phyloP scores from a whole-genome alignment of 2,329 filamentous ascomycete genomes.

The Botryotinia calthae region DNA sequence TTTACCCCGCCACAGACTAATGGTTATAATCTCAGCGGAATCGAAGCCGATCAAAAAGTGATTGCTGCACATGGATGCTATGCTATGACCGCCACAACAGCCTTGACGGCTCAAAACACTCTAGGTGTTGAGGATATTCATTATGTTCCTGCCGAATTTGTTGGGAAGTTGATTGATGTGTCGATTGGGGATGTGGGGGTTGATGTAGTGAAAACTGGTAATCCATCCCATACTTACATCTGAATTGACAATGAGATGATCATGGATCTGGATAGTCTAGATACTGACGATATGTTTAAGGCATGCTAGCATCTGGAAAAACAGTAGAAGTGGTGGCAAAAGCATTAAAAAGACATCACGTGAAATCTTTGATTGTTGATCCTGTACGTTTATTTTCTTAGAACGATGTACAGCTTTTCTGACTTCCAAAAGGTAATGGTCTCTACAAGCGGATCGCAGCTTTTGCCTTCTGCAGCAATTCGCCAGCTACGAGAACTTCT shows the following conservation, averaged over 20 bases:
- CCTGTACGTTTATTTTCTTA: constrained; percentile 53
- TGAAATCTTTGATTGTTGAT: constrained; percentile 66
- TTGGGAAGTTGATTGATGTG: constrained; percentile 80
- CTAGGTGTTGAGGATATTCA: constrained; percentile 79
- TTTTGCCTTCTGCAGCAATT: constrained; percentile 66
- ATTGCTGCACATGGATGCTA: constrained; percentile 90
- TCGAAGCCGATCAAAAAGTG: constrained; percentile 95
- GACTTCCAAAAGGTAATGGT: constrained; percentile 73
- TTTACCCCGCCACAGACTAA: constrained; percentile 23
- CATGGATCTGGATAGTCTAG: background rate
- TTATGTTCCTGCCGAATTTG: constrained; percentile 72
- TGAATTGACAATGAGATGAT: background rate
- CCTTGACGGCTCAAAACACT: constrained; percentile 95
- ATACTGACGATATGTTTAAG: constrained; percentile 44
- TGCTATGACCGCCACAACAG: constrained; percentile 93
- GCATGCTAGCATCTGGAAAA: constrained; percentile 75
- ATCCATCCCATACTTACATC: constrained; percentile 36
- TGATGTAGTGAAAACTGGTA: constrained; percentile 91
- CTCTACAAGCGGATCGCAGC: constrained; percentile 70
- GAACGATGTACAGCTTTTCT: constrained; percentile 14
- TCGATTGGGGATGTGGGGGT: constrained; percentile 80
- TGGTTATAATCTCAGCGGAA: constrained; percentile 57
- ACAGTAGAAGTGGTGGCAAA: constrained; percentile 68
- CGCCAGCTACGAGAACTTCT: constrained; percentile 56
- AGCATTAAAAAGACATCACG: constrained; percentile 55